Base-by-base conservation (phyloP, 225 moss, liverwort and hornwort species). In the Sphagnum tenellum region DNA sequence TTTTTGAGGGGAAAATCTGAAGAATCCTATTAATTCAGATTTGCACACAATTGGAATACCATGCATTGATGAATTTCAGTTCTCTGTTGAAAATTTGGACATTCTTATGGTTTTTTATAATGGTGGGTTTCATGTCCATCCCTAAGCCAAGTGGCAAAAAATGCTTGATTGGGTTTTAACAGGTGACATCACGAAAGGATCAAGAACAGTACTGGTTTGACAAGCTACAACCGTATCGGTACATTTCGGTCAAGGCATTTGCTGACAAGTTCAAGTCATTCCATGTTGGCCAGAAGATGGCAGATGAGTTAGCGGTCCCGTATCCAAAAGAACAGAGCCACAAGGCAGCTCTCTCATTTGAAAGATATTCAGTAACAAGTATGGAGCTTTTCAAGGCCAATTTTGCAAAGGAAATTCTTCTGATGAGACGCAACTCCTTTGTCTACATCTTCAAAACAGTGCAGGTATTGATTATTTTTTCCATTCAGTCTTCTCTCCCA, bases 131-230 rank as follows among this genome's bases (percentile, higher is more conserved):
- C 29, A 29, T 29, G 29, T 29, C 29, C 29, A 29, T 29, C 29
- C 29, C 29, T 29, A 29, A 29, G 1, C 29, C 29, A 29, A 29
- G 29, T 29, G 29, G 29, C 29, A 29, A 29, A 29, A 29, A 29
- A 29, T 29, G 29, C 29, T 29, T 29, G 29, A 29, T 29, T 29
- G 29, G 29, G 29, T 52, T 56, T 44, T 4, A 53, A 6, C 59
- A 90, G 88, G 91, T 91, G 46, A 91, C 86, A 3, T 91, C 91
- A 4, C 63, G 70, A 14, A 88, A 88, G 71, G 88, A 91, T 65
- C 90, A 91, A 70, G 79, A 84, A 64, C 90, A 91, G 62, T 91
- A 88, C 49, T 88, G 86, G 88, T 71, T 67, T 47, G 70, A 82
- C 5, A 79, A 66, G 59, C 64, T 59, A 5, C 68, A 52, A 2